phyloP scores from a whole-genome alignment of 2,329 filamentous ascomycete species.

The Claviceps arundinis region DNA sequence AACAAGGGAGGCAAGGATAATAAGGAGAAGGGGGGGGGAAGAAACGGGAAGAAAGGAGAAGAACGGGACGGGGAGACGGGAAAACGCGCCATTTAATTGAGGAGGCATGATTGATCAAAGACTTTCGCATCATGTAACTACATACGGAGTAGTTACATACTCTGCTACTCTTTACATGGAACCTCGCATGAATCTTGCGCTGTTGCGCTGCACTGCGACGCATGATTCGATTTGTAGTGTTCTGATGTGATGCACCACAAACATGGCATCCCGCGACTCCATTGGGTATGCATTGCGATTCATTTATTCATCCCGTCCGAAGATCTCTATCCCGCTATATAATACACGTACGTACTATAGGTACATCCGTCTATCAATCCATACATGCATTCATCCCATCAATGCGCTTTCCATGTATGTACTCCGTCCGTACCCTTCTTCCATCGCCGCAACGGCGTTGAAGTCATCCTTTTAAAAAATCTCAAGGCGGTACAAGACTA shows the following conservation, averaged over 20 bases:
- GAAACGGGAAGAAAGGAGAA: not conserved
- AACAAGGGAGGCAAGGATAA: not conserved
- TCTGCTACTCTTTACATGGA: too few relatives aligned
- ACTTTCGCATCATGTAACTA: not conserved
- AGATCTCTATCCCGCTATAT: not conserved
- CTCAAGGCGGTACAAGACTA: too few relatives aligned
- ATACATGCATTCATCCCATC: not conserved
- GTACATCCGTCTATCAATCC: not conserved
- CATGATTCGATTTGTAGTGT: too few relatives aligned
- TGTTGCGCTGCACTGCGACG: too few relatives aligned
- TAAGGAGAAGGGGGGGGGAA: not conserved
- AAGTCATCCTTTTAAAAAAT: too few relatives aligned
- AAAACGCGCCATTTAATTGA: not conserved
- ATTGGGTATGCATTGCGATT: too few relatives aligned
- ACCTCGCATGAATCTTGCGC: too few relatives aligned
- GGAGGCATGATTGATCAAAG: not conserved
- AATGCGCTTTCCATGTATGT: too few relatives aligned
- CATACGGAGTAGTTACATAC: too few relatives aligned
- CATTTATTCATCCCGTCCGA: too few relatives aligned
- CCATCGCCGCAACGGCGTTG: too few relatives aligned
- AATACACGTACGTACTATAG: not conserved
- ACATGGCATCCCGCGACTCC: not conserved
- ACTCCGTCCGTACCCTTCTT: too few relatives aligned
- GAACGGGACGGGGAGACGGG: not conserved
- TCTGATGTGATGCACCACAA: not conserved